Evolutionary conservation across 2,329 filamentous ascomycete genomes (phyloP).

Genomic region (Chaetomiaceae sp.): DNA sequence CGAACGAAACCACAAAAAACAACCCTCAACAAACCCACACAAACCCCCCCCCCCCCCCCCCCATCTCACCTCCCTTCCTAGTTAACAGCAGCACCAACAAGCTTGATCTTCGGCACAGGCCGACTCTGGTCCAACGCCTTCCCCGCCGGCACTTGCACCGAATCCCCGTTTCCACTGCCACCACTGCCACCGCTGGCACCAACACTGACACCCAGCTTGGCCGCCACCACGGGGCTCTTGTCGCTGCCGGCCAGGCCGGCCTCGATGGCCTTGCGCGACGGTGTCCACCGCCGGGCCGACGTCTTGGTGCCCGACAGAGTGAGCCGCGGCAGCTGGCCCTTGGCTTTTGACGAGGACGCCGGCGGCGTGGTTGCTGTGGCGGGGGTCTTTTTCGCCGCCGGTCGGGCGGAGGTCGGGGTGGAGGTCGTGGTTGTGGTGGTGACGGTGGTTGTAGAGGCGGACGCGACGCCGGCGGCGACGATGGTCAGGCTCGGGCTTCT

Average conservation of each 20-base stretch:
- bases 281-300: conserved; percentile 19
- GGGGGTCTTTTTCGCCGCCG: too few relatives aligned
- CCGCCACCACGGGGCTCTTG: not conserved
- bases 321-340: not conserved
- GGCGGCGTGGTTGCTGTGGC: not conserved
- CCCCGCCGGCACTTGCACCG: too few relatives aligned
- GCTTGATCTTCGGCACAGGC: conserved; percentile 1
- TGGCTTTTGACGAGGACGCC: not conserved
- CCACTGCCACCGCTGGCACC: too few relatives aligned
- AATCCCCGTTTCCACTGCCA: too few relatives aligned
- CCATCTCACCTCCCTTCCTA: too few relatives aligned
- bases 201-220: not conserved
- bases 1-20: too few relatives aligned
- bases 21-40: too few relatives aligned
- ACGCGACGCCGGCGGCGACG: conserved; percentile 15
- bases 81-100: not conserved
- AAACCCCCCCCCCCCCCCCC: too few relatives aligned
- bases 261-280: conserved; percentile 22
- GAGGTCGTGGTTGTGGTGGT: too few relatives aligned
- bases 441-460: not conserved
- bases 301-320: conserved; percentile 9
- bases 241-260: not conserved
- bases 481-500: conserved; percentile 20
- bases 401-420: too few relatives aligned
- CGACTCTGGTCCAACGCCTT: not conserved